A percentile compares a stretch with the other conserved stretches of the same genome.
Conservation (phyloP, 148 eudicot species). For the Fallopia convolvulus region DNA sequence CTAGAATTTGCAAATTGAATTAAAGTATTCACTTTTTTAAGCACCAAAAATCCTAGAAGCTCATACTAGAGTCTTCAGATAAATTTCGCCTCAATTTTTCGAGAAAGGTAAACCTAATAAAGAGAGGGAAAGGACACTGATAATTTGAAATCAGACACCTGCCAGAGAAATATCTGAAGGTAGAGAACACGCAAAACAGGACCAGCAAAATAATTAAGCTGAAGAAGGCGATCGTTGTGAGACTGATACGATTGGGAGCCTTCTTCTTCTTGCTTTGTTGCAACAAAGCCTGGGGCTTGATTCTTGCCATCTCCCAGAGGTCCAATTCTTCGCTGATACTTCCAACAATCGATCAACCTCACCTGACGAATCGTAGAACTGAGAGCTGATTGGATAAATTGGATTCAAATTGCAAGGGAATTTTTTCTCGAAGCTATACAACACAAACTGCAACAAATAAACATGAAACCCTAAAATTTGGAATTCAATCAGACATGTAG, state of each 20-base stretch:
- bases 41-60: not conserved
- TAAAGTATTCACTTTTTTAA: not conserved
- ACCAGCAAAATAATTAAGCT: slow-evolving; percentile 42
- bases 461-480: not conserved
- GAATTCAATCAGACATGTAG: not conserved
- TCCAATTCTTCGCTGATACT: not conserved
- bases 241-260: slow-evolving; percentile 62
- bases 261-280: slow-evolving; percentile 98
- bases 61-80: not conserved
- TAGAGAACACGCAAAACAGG: slow-evolving; percentile 56
- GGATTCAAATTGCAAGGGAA: not conserved
- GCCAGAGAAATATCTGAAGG: slow-evolving; percentile 61
- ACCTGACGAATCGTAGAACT: not conserved
- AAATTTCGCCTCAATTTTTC: not conserved
- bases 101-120: not conserved
- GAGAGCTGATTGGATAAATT: not conserved
- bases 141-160: slow-evolving; percentile 33
- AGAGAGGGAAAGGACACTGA: not conserved
- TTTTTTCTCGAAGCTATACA: not conserved
- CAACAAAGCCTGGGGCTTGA: slow-evolving; percentile 88
- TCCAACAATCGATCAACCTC: slow-evolving; percentile 3
- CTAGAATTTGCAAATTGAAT: not conserved
- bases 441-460: not conserved
- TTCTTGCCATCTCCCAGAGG: slow-evolving; percentile 52
- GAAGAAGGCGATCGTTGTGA: slow-evolving; percentile 48